phyloP scores from a whole-genome alignment of 345 rosid genomes.

The Lenwebbia sp. region DNA sequence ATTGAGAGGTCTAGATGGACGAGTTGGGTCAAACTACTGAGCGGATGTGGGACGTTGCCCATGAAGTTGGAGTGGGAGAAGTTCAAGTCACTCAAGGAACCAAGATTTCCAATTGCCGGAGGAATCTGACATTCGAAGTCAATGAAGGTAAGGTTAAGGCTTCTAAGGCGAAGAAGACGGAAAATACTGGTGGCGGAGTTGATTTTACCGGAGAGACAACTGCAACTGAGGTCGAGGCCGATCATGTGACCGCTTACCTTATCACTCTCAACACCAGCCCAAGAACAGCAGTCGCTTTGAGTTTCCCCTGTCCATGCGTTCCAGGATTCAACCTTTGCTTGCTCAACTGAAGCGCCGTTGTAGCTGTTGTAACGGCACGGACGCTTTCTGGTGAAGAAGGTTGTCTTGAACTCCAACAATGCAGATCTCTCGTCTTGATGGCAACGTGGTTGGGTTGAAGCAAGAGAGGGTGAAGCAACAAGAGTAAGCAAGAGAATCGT shows the following conservation, averaged over 20 bases:
- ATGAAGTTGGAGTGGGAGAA: accelerated
- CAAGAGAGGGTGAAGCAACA: background rate
- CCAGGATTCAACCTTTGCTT: background rate
- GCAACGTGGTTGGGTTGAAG: background rate
- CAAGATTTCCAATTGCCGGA: background rate
- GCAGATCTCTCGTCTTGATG: background rate
- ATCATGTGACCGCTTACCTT: background rate
- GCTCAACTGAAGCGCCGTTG: accelerated
- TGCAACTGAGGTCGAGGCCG: background rate
- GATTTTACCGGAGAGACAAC: background rate
- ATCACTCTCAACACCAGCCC: background rate
- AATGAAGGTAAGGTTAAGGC: background rate
- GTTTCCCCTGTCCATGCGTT: background rate
- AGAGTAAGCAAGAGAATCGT: background rate
- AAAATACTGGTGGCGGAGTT: background rate
- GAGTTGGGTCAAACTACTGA: background rate
- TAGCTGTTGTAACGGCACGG: accelerated
- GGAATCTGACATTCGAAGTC: background rate
- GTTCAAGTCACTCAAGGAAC: background rate
- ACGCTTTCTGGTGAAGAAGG: background rate
- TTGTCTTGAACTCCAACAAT: background rate
- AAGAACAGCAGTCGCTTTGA: background rate
- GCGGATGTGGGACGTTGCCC: background rate
- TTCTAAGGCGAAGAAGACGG: background rate
- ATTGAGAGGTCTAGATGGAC: background rate